Percentiles rank a stretch among this genome's conserved stretches.
phyloP scores from a whole-genome alignment of 2,329 filamentous ascomycete genomes.

The Ceratocystis colombiana region DNA sequence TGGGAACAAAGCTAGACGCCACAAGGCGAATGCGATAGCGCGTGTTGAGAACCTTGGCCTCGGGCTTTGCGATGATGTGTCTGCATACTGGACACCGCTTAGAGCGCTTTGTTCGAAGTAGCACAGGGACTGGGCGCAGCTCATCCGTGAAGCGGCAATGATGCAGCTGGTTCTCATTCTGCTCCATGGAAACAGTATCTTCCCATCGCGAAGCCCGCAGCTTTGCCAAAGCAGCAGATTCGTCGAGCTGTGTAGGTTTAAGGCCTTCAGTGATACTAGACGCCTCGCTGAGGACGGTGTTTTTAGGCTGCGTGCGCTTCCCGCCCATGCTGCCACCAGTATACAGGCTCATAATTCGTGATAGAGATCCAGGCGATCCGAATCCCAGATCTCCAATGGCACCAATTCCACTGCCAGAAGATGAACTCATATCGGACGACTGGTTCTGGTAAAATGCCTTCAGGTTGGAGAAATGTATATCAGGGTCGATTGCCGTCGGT shows the following conservation, averaged over 20 bases:
- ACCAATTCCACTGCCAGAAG: slow-evolving; percentile 31
- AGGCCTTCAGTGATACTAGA: slow-evolving; percentile 61
- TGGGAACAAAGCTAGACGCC: slow-evolving; percentile 78
- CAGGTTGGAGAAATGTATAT: slow-evolving; percentile 64
- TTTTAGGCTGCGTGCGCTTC: slow-evolving; percentile 57
- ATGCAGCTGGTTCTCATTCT: slow-evolving; percentile 42
- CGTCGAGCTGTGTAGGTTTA: slow-evolving; percentile 50
- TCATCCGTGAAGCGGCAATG: slow-evolving; percentile 56
- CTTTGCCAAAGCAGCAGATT: slow-evolving; percentile 50
- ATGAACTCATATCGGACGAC: slow-evolving; percentile 51
- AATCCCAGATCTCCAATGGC: slow-evolving; percentile 46
- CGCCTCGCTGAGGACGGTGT: slow-evolving; percentile 72
- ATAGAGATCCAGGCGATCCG: slow-evolving; percentile 68
- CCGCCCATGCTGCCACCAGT: slow-evolving; percentile 52
- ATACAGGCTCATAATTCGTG: slow-evolving; percentile 86
- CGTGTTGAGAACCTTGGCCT: slow-evolving; percentile 77
- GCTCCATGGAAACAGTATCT: slow-evolving; percentile 44
- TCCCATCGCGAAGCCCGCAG: slow-evolving; percentile 54
- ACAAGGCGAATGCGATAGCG: slow-evolving; percentile 89
- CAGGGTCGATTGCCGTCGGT: slow-evolving; percentile 46
- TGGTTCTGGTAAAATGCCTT: slow-evolving; percentile 75
- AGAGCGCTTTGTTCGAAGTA: slow-evolving; percentile 82
- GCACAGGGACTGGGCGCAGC: slow-evolving; percentile 68
- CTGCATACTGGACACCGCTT: slow-evolving; percentile 89
- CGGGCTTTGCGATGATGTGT: slow-evolving; percentile 90